phyloP scores from a whole-genome alignment of 2,329 filamentous ascomycete species.

The Lachnellula hyalina region DNA sequence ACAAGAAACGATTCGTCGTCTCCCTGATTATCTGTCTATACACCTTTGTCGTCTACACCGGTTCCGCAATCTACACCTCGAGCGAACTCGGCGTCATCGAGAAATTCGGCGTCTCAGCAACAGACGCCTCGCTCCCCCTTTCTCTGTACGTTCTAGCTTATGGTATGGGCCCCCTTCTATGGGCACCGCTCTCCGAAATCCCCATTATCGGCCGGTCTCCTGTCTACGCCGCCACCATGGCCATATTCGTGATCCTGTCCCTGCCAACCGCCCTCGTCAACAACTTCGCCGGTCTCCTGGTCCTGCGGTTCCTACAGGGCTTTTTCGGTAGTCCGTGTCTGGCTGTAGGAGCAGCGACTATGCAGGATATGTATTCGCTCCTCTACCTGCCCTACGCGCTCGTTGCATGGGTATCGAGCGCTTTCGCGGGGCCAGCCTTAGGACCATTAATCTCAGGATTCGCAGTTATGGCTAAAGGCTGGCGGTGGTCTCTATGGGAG shows the following conservation, averaged over 20 bases:
- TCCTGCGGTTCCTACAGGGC: slow-evolving; percentile 59
- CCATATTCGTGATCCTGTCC: slow-evolving; percentile 61
- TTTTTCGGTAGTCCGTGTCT: slow-evolving; percentile 63
- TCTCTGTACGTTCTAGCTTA: slow-evolving; percentile 60
- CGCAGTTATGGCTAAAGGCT: slow-evolving; percentile 49
- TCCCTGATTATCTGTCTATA: slow-evolving; percentile 46
- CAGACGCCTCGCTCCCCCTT: slow-evolving; percentile 51
- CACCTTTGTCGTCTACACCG: slow-evolving; percentile 55
- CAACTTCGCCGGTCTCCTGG: slow-evolving; percentile 59
- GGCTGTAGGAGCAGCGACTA: slow-evolving; percentile 50
- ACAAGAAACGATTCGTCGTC: slow-evolving; percentile 38
- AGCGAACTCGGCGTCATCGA: slow-evolving; percentile 43
- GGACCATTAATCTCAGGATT: slow-evolving; percentile 59
- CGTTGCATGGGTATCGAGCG: slow-evolving; percentile 52
- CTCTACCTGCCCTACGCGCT: slow-evolving; percentile 53
- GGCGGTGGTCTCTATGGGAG: slow-evolving; percentile 62
- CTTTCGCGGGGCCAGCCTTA: slow-evolving; percentile 48
- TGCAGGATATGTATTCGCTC: slow-evolving; percentile 50
- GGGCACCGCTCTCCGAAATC: slow-evolving; percentile 62
- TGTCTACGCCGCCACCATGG: slow-evolving; percentile 63
- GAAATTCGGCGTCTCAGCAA: slow-evolving; percentile 46
- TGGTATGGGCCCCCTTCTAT: slow-evolving; percentile 59
- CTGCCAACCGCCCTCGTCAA: slow-evolving; percentile 58
- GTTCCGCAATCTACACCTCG: slow-evolving; percentile 44
- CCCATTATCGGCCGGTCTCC: slow-evolving; percentile 62